phyloP scores from a whole-genome alignment of 192 early-diverging fungal genomes.

The Oehlia diaphana region DNA sequence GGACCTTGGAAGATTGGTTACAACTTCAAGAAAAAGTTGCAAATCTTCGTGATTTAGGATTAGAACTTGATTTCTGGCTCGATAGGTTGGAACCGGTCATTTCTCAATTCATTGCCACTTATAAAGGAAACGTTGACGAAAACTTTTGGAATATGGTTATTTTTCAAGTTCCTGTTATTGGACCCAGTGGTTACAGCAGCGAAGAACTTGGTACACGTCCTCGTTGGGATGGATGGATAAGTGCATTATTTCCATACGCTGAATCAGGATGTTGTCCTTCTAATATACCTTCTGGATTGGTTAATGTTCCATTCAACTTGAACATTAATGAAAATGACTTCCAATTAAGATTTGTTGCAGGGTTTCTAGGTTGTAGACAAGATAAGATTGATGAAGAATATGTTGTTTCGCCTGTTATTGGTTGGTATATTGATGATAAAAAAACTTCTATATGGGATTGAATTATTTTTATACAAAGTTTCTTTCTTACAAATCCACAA shows the following conservation, averaged over 20 bases:
- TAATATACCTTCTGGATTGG: constrained; percentile 4
- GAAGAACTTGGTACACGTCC: background rate
- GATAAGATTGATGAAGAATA: constrained; percentile 10
- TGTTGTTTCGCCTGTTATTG: constrained; percentile 27
- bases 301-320: constrained; percentile 9
- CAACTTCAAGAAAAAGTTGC: constrained; percentile 23
- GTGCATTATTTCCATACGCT: constrained; percentile 1
- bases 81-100: constrained; percentile 25
- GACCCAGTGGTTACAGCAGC: too few species aligned
- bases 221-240: constrained; percentile 16
- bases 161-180: background rate
- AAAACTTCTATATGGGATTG: too few species aligned
- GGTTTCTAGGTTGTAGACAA: constrained; percentile 22
- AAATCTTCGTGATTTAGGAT: constrained; percentile 20
- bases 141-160: constrained; percentile 13
- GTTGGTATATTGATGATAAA: constrained; percentile 6
- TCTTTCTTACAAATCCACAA: too few species aligned
- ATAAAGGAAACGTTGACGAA: constrained; percentile 26
- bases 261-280: background rate
- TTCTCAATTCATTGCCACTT: constrained; percentile 5
- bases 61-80: constrained; percentile 28
- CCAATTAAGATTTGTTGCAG: constrained; percentile 14
- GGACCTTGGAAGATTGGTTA: constrained; percentile 14
- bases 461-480: too few species aligned
- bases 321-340: background rate